A percentile compares a stretch with the other conserved stretches of the same genome.
phyloP scores from a whole-genome alignment of 2,329 filamentous ascomycete genomes.

The Diaporthe eres region DNA sequence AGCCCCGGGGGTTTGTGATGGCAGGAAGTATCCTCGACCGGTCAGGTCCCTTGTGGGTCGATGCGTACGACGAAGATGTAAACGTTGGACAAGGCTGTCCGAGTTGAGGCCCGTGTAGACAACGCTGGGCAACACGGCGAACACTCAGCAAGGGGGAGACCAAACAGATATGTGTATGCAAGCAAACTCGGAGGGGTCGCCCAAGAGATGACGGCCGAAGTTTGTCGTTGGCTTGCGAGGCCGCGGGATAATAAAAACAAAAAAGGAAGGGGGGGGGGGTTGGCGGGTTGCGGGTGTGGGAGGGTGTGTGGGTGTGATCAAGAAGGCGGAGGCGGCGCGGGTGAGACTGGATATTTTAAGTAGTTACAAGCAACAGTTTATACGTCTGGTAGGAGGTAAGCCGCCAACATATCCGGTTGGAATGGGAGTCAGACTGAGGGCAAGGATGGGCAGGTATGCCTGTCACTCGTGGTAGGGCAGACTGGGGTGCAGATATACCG shows the following conservation, averaged over 20 bases:
- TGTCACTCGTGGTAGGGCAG: conserved; percentile 24
- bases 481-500: conserved; percentile 36
- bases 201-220: not conserved
- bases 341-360: conserved; percentile 35
- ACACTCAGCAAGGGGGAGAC: not conserved
- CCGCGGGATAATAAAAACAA: not conserved
- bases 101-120: not conserved
- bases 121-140: not conserved
- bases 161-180: conserved; percentile 5
- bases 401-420: not conserved
- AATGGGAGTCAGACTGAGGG: conserved; percentile 20
- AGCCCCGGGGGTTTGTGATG: not conserved
- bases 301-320: conserved; percentile 23
- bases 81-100: conserved; percentile 17
- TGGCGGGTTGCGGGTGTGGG: not conserved
- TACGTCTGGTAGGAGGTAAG: conserved; percentile 5
- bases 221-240: not conserved
- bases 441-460: conserved; percentile 19
- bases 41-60: not conserved
- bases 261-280: not conserved
- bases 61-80: not conserved
- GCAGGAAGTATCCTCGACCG: not conserved
- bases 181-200: not conserved
- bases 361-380: conserved; percentile 13
- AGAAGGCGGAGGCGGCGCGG: conserved; percentile 33